phyloP scores from a whole-genome alignment of 2,329 filamentous ascomycete species.

The Botrytis tulipae region DNA sequence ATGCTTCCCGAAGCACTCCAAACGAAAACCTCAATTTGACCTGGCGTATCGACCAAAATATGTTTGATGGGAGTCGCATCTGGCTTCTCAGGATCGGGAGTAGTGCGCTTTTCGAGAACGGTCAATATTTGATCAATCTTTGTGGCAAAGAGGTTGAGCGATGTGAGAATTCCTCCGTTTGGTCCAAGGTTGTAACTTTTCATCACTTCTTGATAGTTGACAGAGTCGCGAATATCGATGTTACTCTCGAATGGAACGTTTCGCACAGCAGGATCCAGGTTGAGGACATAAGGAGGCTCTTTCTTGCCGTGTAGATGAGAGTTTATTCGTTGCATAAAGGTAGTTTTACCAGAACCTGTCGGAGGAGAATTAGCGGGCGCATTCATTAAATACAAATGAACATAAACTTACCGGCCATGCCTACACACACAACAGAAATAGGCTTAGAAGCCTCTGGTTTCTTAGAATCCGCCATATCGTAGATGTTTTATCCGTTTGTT shows the following conservation, averaged over 20 bases:
- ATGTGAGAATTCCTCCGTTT: slow-evolving; percentile 95
- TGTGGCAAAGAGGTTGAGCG: slow-evolving; percentile 92
- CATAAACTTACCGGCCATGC: slow-evolving; percentile 74
- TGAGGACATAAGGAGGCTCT: slow-evolving; percentile 88
- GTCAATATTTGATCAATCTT: slow-evolving; percentile 94
- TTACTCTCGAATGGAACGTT: slow-evolving; percentile 94
- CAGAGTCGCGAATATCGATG: slow-evolving; percentile 97
- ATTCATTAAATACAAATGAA: not conserved
- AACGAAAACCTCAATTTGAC: slow-evolving; percentile 98
- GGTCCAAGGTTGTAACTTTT: slow-evolving; percentile 97
- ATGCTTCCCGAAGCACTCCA: slow-evolving; percentile 97
- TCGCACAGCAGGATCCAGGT: slow-evolving; percentile 92
- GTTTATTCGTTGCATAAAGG: slow-evolving; percentile 98
- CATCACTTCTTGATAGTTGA: slow-evolving; percentile 99
- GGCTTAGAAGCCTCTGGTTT: slow-evolving; percentile 47
- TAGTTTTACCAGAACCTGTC: slow-evolving; percentile 92
- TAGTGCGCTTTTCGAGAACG: slow-evolving; percentile 84
- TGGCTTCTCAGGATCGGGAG: slow-evolving; percentile 59
- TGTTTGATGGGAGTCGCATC: slow-evolving; percentile 67
- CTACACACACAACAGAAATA: slow-evolving; percentile 85
- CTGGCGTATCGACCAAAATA: slow-evolving; percentile 91
- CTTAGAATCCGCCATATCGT: slow-evolving; percentile 43
- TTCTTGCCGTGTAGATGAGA: slow-evolving; percentile 81
- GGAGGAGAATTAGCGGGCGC: slow-evolving; percentile 11
- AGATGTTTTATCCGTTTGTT: not conserved